Percentiles rank a stretch among this genome's conserved stretches.
Conservation (phyloP, 768 basidiomycete genomes). For the Tricholoma sp. region DNA sequence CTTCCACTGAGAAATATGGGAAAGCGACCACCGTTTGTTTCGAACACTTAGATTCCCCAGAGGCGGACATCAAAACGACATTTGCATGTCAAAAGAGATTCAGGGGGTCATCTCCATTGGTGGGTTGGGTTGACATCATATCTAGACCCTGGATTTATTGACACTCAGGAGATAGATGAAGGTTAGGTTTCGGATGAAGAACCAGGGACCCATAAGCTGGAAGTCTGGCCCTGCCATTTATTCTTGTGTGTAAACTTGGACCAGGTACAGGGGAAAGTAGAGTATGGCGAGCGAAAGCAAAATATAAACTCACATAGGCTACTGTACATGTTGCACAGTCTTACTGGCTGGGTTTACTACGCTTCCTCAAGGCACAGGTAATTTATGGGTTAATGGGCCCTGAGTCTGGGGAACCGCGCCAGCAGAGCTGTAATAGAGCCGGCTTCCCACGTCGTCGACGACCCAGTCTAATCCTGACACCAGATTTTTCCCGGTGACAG, state of each 20-base stretch:
- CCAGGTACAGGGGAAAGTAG: conserved; percentile 1
- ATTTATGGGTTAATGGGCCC: background rate
- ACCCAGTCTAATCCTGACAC: conserved; percentile 89
- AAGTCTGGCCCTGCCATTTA: background rate
- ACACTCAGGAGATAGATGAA: background rate
- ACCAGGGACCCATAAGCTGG: background rate
- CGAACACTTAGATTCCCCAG: background rate
- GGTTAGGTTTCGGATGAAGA: conserved; percentile 5
- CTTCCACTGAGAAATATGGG: background rate
- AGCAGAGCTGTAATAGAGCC: conserved; percentile 75
- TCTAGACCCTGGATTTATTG: background rate
- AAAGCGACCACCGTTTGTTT: conserved; percentile 2
- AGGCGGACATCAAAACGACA: conserved; percentile 1
- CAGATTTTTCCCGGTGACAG: conserved; percentile 83
- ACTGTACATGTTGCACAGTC: background rate
- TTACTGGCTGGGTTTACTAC: background rate
- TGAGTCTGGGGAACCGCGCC: background rate
- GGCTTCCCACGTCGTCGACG: conserved; percentile 79
- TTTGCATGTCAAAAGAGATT: background rate
- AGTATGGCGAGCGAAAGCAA: background rate
- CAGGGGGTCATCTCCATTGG: background rate
- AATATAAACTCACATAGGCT: background rate
- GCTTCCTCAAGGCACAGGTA: background rate
- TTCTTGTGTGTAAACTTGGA: background rate
- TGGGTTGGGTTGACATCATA: background rate